Percentiles rank a stretch among this genome's conserved stretches.
phyloP scores from a whole-genome alignment of 176 grass and related monocot genomes.

The Juncus inflexus region DNA sequence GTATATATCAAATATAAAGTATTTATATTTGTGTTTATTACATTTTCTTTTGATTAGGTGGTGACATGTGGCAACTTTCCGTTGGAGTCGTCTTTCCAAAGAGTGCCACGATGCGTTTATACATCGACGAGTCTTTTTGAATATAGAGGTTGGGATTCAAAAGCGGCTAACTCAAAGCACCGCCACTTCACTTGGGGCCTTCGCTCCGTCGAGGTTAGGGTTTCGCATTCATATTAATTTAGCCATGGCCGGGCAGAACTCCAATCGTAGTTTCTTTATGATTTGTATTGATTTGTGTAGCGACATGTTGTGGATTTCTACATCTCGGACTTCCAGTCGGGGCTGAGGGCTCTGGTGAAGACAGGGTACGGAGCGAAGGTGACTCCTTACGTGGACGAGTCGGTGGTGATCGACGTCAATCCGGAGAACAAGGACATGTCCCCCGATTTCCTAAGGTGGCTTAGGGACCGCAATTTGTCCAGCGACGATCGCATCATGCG shows the following conservation, averaged over 20 bases:
- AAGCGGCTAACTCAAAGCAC: conserved; percentile 67
- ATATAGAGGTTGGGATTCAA: conserved; percentile 92
- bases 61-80: conserved; percentile 98
- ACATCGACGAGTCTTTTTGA: conserved; percentile 85
- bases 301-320: conserved; percentile 92
- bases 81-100: conserved; percentile 90
- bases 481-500: conserved; percentile 75
- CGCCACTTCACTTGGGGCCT: conserved; percentile 85
- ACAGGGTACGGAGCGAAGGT: conserved; percentile 68
- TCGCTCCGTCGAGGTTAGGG: conserved; percentile 72
- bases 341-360: conserved; percentile 90
- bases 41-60: conserved; percentile 41
- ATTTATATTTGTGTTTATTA: not conserved
- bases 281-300: conserved; percentile 35
- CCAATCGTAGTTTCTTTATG: not conserved
- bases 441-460: conserved; percentile 88
- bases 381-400: conserved; percentile 83
- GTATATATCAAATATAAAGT: too few species aligned
- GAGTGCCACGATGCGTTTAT: conserved; percentile 93
- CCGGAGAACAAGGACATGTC: conserved; percentile 87
- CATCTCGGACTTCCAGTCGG: conserved; percentile 99
- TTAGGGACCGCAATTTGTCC: conserved; percentile 77
- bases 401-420: conserved; percentile 73
- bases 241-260: not conserved
- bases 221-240: conserved; percentile 12